These are phyloP conservation scores for Psilocybe cyanescens DNA, from an alignment of 768 basidiomycete genomes.

Conservation along the genomic window DNA sequence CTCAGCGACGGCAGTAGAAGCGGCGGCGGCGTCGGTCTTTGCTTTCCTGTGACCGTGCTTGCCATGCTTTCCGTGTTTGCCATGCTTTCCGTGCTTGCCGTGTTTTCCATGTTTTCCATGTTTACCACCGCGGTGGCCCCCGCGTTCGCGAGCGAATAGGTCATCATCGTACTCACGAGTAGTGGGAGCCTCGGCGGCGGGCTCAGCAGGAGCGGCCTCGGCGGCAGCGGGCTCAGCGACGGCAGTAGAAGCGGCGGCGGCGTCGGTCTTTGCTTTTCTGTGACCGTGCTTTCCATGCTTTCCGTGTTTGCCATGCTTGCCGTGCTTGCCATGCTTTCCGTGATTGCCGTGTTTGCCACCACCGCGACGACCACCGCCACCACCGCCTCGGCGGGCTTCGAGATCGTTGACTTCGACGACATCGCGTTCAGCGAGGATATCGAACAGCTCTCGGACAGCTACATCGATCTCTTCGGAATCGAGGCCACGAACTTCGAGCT, in stretches of 20 bases:
- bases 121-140: neutral
- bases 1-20: neutral
- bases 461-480: neutral
- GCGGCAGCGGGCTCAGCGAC: neutral
- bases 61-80: neutral
- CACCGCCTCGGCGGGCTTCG: constrained; percentile 10
- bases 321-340: neutral
- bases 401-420: constrained; percentile 1
- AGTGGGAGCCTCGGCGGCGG: constrained; percentile 2
- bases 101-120: neutral
- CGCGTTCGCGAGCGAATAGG: constrained; percentile 6
- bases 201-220: neutral
- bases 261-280: neutral
- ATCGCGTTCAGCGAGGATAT: constrained; percentile 5
- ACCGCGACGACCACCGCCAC: neutral
- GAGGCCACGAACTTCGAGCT: constrained; percentile 5
- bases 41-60: neutral
- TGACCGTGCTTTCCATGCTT: neutral
- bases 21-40: neutral
- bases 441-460: neutral
- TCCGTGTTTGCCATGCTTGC: neutral
- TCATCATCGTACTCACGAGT: neutral
- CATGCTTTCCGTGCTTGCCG: neutral
- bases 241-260: neutral
- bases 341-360: neutral